Base-by-base conservation (phyloP, 768 basidiomycete species). In the Hericium erinaceus region DNA sequence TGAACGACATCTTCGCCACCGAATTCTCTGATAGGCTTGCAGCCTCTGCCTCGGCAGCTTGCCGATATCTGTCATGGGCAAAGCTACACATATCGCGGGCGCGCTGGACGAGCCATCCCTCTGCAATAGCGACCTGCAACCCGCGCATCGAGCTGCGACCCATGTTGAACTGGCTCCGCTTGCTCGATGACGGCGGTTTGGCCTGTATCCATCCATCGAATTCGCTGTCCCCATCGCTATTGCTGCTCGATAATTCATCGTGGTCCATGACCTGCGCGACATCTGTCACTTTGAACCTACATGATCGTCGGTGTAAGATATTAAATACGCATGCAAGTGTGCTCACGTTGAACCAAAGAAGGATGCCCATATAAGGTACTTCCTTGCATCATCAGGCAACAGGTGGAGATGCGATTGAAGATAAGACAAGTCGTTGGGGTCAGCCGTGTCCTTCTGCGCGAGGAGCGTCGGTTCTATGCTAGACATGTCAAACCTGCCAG, bases 1-100 rank as follows among this genome's bases (percentile, higher is more conserved):
- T 77, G 61, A 87, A 79, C 13, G 83, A 84, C 85, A 88, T 88
- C 66, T 81, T 85, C 22, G 83, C 77, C 48, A 80, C 70, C 1
- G 72, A 67, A 15, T 77, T 77, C 54, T 70, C 68, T 0, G 84
- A 73, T 12, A 86, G 73, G 4, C 67, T 68, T 41, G 77, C 74
- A 0, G 76, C 80, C 66, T 86, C 84, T 4, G 77, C 78, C 62
- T 83, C 80, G 9, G 83, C 84, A 10, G 86, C 86, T 68, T 87
- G 85, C 9, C 85, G 78, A 69, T 87, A 89, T 48, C 85, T 75
- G 65, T 88, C 86, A 68, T 89, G 86, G 3, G 83, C 74, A 68
- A 87, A 87, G 63, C 80, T 83, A 68, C 84, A 87, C 85, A 87
- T 86, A 63, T 88, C 86, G 39, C 86, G 73, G 4, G 84, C 86